Conservation (phyloP, 192 early-diverging fungal genomes). For the Podila minutissima region DNA sequence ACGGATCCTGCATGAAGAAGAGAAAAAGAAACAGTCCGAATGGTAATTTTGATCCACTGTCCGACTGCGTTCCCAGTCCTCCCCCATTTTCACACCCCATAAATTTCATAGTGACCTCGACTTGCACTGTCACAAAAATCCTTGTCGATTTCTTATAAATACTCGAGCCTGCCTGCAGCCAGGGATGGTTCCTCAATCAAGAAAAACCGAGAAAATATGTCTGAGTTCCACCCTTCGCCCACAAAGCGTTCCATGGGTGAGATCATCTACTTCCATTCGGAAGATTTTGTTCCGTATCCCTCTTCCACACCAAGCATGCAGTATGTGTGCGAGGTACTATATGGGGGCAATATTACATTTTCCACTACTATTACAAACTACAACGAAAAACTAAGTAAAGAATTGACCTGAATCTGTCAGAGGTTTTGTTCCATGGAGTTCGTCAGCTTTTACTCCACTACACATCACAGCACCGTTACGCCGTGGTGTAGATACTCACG, state of each 20-base stretch:
- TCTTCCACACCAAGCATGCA: constrained; percentile 40
- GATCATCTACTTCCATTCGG: constrained; percentile 49
- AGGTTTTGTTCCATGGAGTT: too few relatives aligned
- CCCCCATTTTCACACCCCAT: neutral
- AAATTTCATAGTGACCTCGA: neutral
- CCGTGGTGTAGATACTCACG: neutral
- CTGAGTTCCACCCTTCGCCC: constrained; percentile 42
- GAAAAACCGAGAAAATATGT: constrained; percentile 43
- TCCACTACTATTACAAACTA: neutral
- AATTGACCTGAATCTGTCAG: too few relatives aligned
- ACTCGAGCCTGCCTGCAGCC: neutral
- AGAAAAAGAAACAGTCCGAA: too few relatives aligned
- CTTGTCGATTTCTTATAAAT: neutral
- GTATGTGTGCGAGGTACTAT: constrained; percentile 35
- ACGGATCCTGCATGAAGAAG: too few relatives aligned
- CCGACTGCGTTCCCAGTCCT: too few relatives aligned
- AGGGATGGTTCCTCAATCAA: constrained; percentile 1
- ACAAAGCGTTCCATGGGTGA: constrained; percentile 38
- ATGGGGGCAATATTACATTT: constrained; percentile 24
- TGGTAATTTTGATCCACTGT: too few relatives aligned
- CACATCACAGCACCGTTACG: too few relatives aligned
- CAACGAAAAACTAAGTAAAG: neutral
- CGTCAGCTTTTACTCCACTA: too few relatives aligned
- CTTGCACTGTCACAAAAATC: neutral
- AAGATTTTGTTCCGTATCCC: constrained; percentile 27